Conservation (phyloP, 495 filamentous ascomycete genomes). For the Neurospora sp. region DNA sequence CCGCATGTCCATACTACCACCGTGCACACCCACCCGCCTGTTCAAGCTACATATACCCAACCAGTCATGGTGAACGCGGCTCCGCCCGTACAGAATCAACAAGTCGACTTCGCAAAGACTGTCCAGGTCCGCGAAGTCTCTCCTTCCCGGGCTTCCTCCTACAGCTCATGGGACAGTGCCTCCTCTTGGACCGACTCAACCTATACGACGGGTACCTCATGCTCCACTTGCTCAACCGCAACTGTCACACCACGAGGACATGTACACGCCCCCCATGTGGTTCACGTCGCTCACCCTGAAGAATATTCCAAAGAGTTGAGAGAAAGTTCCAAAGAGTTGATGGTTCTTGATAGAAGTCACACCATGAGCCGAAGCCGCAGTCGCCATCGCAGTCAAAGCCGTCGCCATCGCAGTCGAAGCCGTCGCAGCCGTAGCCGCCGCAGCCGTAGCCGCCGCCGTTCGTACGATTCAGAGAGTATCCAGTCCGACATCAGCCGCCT, state of each 20-base stretch:
- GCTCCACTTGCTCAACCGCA: neutral
- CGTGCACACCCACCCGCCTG: conserved; percentile 19
- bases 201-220: conserved; percentile 3
- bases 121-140: conserved; percentile 29
- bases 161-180: conserved; percentile 15
- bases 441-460: conserved; percentile 14
- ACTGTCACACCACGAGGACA: neutral
- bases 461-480: conserved; percentile 20
- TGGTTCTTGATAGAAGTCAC: neutral
- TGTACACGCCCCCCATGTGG: conserved; percentile 15
- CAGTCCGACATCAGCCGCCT: conserved; percentile 34
- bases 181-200: conserved; percentile 10
- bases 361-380: neutral
- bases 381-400: conserved; percentile 23
- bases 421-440: conserved; percentile 16
- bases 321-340: conserved; percentile 28
- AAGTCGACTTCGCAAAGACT: conserved; percentile 32
- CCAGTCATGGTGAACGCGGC: conserved; percentile 31
- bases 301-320: conserved; percentile 27
- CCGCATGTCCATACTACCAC: conserved; percentile 1
- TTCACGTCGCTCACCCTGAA: conserved; percentile 22
- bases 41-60: conserved; percentile 11
- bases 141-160: conserved; percentile 23
- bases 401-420: conserved; percentile 35
- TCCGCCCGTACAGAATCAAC: conserved; percentile 25